Evolutionary conservation across 2,329 filamentous ascomycete genomes (phyloP).

Genomic region (Bertia moriformis): DNA sequence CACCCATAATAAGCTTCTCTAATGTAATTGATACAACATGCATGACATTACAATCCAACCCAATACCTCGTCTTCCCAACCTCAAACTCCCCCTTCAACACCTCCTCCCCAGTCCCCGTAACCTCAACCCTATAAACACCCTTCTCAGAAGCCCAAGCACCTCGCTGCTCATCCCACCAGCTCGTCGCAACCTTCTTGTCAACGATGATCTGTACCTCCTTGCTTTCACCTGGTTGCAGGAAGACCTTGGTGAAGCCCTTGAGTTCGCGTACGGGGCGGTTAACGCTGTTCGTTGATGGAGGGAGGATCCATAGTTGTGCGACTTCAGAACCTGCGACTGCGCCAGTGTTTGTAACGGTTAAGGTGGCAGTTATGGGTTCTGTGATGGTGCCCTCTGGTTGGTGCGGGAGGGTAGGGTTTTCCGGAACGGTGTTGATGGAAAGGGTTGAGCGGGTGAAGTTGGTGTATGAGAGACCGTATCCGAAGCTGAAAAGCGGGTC

Average conservation of each 20-base stretch:
- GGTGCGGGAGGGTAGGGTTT: conserved; percentile 1
- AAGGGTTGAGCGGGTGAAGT: conserved; percentile 33
- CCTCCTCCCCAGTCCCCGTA: conserved; percentile 35
- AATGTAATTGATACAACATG: no score
- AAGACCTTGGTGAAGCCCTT: conserved; percentile 53
- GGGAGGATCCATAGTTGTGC: conserved; percentile 41
- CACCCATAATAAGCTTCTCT: no score
- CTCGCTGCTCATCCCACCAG: conserved; percentile 56
- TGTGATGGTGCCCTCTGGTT: conserved; percentile 26
- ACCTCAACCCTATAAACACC: conserved; percentile 52
- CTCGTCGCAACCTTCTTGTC: conserved; percentile 50
- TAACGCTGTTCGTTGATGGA: conserved; percentile 35
- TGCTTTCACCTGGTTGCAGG: conserved; percentile 42
- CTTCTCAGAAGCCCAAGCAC: conserved; percentile 51
- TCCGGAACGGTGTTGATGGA: conserved; percentile 31
- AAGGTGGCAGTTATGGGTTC: conserved; percentile 29
- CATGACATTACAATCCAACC: conserved; percentile 50
- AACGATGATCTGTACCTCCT: conserved; percentile 38
- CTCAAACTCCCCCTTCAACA: conserved; percentile 35
- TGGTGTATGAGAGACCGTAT: conserved; percentile 66
- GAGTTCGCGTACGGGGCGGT: conserved; percentile 36
- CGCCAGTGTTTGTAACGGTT: conserved; percentile 47
- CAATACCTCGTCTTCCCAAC: conserved; percentile 52
- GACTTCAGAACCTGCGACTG: conserved; percentile 33
- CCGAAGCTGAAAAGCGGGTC: conserved; percentile 64